Conservation (phyloP, 768 basidiomycete genomes). For the Rhodosporidiobolus sp. region DNA sequence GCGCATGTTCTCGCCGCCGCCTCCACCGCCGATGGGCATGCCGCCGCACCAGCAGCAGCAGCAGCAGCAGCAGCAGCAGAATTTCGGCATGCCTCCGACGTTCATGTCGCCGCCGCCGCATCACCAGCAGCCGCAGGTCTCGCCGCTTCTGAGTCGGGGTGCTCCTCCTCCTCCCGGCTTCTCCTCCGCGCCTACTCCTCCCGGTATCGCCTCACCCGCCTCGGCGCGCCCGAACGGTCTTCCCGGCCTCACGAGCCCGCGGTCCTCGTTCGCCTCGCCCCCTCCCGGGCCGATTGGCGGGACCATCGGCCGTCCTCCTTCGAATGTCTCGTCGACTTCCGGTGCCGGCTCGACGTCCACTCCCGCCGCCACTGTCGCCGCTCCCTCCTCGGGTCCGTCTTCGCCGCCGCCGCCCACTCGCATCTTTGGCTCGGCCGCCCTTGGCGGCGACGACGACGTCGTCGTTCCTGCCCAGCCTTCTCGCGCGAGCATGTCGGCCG, state of each 20-base stretch:
- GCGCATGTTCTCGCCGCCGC: conserved; percentile 38
- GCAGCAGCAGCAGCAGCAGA: conserved; percentile 18
- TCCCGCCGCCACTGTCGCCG: not conserved
- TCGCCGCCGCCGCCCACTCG: conserved; percentile 32
- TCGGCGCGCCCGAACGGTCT: conserved; percentile 9
- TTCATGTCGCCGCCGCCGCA: conserved; percentile 25
- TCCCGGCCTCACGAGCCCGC: conserved; percentile 12
- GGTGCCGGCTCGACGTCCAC: not conserved
- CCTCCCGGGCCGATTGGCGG: conserved; percentile 29
- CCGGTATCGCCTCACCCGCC: conserved; percentile 7
- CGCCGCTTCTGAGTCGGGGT: conserved; percentile 14
- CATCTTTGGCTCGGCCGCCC: conserved; percentile 36
- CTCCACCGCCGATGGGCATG: conserved; percentile 24
- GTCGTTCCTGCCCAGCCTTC: conserved; percentile 21
- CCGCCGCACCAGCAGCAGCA: conserved; percentile 10
- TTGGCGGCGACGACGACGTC: conserved; percentile 39
- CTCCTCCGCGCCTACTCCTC: not conserved
- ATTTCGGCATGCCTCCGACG: conserved; percentile 16
- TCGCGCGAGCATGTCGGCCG: conserved; percentile 19
- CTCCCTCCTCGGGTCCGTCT: not conserved
- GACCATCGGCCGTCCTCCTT: conserved; percentile 27
- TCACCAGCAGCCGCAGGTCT: conserved; percentile 21
- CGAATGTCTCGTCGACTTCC: conserved; percentile 9
- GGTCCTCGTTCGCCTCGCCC: not conserved
- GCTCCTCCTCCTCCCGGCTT: conserved; percentile 11